Evolutionary conservation across 192 early-diverging fungal species (phyloP).

Genomic region (Kappamyces sp.): DNA sequence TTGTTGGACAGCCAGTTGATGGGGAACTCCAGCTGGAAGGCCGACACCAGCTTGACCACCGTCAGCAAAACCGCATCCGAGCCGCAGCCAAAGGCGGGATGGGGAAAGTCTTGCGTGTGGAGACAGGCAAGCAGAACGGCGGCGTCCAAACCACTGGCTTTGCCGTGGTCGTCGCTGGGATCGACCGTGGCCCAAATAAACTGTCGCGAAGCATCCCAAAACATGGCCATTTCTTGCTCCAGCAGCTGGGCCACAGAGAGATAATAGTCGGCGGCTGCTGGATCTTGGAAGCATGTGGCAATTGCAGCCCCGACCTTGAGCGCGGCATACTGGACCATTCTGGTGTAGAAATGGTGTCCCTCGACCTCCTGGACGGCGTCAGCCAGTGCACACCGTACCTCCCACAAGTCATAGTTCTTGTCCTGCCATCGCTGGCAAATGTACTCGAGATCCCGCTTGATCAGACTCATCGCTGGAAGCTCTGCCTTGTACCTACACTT

Average conservation of each 20-base stretch:
- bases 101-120: conserved; percentile 15
- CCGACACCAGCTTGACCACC: conserved; percentile 1
- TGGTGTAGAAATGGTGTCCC: conserved; percentile 66
- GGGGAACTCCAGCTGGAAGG: conserved; percentile 34
- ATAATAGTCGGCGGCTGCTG: conserved; percentile 30
- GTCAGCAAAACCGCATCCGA: conserved; percentile 13
- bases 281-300: conserved; percentile 33
- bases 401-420: conserved; percentile 65
- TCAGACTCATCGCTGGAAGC: conserved; percentile 19
- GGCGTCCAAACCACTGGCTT: conserved; percentile 50
- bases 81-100: background rate
- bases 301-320: conserved; percentile 50
- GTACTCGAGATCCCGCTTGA: conserved; percentile 60
- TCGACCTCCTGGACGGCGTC: conserved; percentile 36
- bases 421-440: conserved; percentile 42
- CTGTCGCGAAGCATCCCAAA: conserved; percentile 35
- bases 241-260: conserved; percentile 27
- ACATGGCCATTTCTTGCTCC: conserved; percentile 22
- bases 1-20: conserved; percentile 33
- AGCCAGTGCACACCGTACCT: conserved; percentile 17
- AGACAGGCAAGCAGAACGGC: conserved; percentile 53
- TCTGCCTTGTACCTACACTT: conserved; percentile 22
- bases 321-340: conserved; percentile 54
- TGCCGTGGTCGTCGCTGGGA: conserved; percentile 35
- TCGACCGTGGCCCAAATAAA: conserved; percentile 27